These are phyloP conservation scores for Hypseocharis bilobata DNA, from an alignment of 441 rosid genomes.

Conservation along the genomic window DNA sequence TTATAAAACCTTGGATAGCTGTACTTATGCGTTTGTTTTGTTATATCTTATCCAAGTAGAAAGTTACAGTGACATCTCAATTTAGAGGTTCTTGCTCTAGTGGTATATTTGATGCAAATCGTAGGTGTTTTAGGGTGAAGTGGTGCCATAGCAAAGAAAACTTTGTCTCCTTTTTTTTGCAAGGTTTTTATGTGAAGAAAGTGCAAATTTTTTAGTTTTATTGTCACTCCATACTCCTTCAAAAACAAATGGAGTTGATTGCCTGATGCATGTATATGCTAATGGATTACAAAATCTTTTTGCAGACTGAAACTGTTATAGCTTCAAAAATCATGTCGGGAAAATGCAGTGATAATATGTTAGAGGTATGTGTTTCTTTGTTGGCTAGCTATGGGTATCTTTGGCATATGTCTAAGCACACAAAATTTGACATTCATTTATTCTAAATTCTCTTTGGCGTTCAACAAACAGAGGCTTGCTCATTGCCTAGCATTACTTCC, in stretches of 20 bases:
- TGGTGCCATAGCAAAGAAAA: background rate
- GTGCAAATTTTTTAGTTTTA: background rate
- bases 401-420: constrained; percentile 18
- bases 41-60: too few species aligned
- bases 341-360: constrained; percentile 42
- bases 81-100: too few species aligned
- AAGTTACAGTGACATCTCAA: too few species aligned
- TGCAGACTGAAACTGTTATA: constrained; percentile 59
- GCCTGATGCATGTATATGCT: constrained; percentile 7
- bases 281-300: constrained; percentile 8
- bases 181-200: background rate
- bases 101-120: background rate
- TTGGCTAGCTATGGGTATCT: constrained; percentile 7
- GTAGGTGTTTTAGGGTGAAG: background rate
- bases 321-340: constrained; percentile 50
- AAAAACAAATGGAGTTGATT: background rate
- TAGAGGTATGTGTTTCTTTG: constrained; percentile 36
- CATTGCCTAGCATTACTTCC: constrained; percentile 77
- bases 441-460: constrained; percentile 16
- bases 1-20: too few species aligned
- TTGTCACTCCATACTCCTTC: background rate
- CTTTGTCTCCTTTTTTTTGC: background rate
- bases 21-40: too few species aligned
- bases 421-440: constrained; percentile 9
- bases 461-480: constrained; percentile 53